These are phyloP conservation scores for Lathyrus oleraceus DNA, from an alignment of 306 rosid species.

Conservation along the genomic window DNA sequence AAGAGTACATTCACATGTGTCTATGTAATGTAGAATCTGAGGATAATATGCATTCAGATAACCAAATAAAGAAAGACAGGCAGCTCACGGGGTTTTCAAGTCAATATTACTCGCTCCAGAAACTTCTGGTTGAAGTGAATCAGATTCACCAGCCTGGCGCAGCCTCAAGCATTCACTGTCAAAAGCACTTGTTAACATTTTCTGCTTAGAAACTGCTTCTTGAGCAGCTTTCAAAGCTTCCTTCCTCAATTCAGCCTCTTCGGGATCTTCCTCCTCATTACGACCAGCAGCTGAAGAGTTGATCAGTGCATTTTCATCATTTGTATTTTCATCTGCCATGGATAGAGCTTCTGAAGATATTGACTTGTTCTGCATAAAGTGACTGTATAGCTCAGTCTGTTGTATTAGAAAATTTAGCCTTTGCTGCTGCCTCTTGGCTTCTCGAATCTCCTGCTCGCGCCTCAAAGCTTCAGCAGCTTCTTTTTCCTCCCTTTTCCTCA, in stretches of 20 bases:
- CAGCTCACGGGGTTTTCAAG: constrained; percentile 85
- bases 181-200: constrained; percentile 73
- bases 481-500: constrained; percentile 88
- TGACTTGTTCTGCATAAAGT: constrained; percentile 97
- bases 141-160: constrained; percentile 78
- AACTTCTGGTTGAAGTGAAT: constrained; percentile 67
- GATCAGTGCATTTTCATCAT: constrained; percentile 51
- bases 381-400: constrained; percentile 97
- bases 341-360: constrained; percentile 68
- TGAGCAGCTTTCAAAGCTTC: constrained; percentile 98
- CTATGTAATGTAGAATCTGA: not conserved
- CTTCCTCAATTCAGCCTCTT: constrained; percentile 86
- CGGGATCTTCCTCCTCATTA: constrained; percentile 77
- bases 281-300: constrained; percentile 51
- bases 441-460: constrained; percentile 95
- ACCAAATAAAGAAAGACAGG: constrained; percentile 8
- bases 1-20: constrained; percentile 1
- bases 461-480: constrained; percentile 98
- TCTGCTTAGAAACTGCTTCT: constrained; percentile 98
- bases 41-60: not conserved
- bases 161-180: constrained; percentile 81
- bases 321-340: constrained; percentile 49
- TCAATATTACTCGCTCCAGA: constrained; percentile 94
- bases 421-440: constrained; percentile 98
- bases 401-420: constrained; percentile 97